Evolutionary conservation across 2,329 filamentous ascomycete genomes (phyloP).

Genomic region (Pseudogymnoascus pannorum): DNA sequence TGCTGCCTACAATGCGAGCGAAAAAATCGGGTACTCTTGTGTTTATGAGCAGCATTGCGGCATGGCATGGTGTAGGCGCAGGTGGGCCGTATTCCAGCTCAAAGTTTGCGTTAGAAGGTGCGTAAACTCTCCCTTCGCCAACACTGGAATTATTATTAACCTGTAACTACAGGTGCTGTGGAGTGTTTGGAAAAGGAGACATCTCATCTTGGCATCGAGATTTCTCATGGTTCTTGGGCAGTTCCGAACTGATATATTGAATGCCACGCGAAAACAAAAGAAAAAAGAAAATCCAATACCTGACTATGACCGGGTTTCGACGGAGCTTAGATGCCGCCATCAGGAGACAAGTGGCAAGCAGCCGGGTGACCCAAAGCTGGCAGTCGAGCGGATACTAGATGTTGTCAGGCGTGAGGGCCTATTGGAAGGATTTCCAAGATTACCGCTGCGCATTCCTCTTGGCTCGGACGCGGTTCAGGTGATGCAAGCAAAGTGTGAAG

Average conservation of each 20-base stretch:
- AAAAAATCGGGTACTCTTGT: constrained; percentile 31
- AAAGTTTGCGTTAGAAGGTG: constrained; percentile 19
- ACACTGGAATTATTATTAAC: constrained; percentile 2
- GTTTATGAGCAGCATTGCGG: constrained; percentile 15
- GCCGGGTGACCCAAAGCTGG: constrained; percentile 35
- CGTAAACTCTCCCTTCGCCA: background rate
- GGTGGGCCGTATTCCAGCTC: constrained; percentile 12
- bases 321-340: background rate
- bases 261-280: background rate
- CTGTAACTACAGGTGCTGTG: constrained; percentile 10
- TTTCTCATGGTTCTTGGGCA: constrained; percentile 39
- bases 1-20: constrained; percentile 40
- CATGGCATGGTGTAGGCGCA: constrained; percentile 12
- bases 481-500: constrained; percentile 24
- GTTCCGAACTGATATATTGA: constrained; percentile 41
- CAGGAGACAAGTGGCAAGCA: constrained; percentile 19
- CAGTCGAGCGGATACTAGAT: constrained; percentile 33
- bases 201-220: constrained; percentile 13
- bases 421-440: constrained; percentile 25
- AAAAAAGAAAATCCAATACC: constrained; percentile 11
- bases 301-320: constrained; percentile 7
- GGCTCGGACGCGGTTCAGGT: constrained; percentile 29
- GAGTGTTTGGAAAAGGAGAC: constrained; percentile 16
- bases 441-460: constrained; percentile 29
- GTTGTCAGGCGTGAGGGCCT: constrained; percentile 28